Evolutionary conservation across 192 early-diverging fungal species (phyloP), one percentile per base, ranked within the genome.

Genomic region (Thamnidium elegans): DNA sequence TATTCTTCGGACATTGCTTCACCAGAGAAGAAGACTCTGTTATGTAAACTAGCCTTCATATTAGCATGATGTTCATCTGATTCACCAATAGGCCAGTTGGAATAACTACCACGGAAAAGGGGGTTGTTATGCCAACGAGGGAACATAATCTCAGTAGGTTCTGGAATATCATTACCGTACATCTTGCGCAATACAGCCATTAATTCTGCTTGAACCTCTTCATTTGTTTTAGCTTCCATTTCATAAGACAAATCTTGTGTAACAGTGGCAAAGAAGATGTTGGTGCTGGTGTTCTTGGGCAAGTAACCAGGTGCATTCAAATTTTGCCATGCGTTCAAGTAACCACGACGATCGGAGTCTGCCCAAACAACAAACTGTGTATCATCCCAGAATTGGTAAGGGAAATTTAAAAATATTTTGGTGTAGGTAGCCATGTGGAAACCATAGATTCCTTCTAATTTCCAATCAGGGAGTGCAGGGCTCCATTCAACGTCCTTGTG

Each of bases 381-480:
- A 34, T 77, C 63, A 13, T 63, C 67, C 76, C 74, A 77, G 64
- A 67, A 77, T 10, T 75, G 67, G 23, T 50, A 14, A 6, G 67
- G 67, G 51, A 76, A 77, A 23, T 65, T 65, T 17, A 77, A 45
- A 42, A 77, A 77, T 32, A 77, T 76, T 39, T 77, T 77, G 46
- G 63, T 58, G 45, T 77, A 77, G 15, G 71, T 75, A 10, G 71
- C 76, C 63, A 77, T 75, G 20, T 77, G 76, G 58, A 77, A 77
- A 6, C 65, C 65, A 50, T 51, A 73, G 6, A 77, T 39, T 21
- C 68, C 76, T 30, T 75, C 73, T 10, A 45, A 26, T 31, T 77
- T 77, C 76, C 76, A 77, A 1, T 63, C 72, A 23, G 76, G 76
- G 0, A 77, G 17, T 6, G 42, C 55, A 4, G 76, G 76, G 0